Conservation (phyloP, 306 rosid species). For the Glycine tomentella region DNA sequence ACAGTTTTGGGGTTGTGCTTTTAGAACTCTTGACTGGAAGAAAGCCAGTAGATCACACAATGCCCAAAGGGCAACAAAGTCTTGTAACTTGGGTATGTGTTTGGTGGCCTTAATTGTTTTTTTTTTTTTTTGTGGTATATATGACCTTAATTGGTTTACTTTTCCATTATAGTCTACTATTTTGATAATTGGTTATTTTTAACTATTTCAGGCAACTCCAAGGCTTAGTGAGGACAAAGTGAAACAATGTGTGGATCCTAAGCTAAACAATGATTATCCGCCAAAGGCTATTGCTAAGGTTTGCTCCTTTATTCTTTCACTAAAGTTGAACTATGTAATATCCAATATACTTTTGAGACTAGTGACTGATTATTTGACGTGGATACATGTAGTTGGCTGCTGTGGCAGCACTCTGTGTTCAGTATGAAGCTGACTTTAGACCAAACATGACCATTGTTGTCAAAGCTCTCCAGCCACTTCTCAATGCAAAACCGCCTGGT, state of each 20-base stretch:
- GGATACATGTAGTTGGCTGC: conserved; percentile 84
- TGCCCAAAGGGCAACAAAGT: conserved; percentile 99
- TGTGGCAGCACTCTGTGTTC: conserved; percentile 98
- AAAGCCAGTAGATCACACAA: conserved; percentile 97
- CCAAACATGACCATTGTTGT: conserved; percentile 99
- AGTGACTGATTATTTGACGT: conserved; percentile 39
- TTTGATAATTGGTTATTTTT: conserved; percentile 21
- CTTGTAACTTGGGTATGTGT: conserved; percentile 95
- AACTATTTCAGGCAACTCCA: conserved; percentile 86
- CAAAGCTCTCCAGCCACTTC: conserved; percentile 96
- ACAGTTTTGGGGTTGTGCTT: conserved; percentile 98
- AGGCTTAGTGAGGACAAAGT: conserved; percentile 99
- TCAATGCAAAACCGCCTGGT: conserved; percentile 85
- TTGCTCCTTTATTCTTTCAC: conserved; percentile 24
- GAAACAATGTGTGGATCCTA: conserved; percentile 97
- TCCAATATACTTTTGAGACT: background rate
- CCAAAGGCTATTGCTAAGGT: conserved; percentile 99
- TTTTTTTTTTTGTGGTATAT: conserved; percentile 71
- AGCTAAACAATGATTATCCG: conserved; percentile 88
- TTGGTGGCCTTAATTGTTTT: conserved; percentile 18
- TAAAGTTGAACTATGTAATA: background rate
- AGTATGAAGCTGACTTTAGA: conserved; percentile 96
- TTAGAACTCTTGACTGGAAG: conserved; percentile 94
- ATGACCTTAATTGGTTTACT: conserved; percentile 16
- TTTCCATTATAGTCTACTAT: conserved; percentile 15